A percentile compares a stretch with the other conserved stretches of the same genome.
These are phyloP conservation scores for Colletotrichum liaoningense DNA, from an alignment of 2,329 filamentous ascomycete species.

Conservation along the genomic window DNA sequence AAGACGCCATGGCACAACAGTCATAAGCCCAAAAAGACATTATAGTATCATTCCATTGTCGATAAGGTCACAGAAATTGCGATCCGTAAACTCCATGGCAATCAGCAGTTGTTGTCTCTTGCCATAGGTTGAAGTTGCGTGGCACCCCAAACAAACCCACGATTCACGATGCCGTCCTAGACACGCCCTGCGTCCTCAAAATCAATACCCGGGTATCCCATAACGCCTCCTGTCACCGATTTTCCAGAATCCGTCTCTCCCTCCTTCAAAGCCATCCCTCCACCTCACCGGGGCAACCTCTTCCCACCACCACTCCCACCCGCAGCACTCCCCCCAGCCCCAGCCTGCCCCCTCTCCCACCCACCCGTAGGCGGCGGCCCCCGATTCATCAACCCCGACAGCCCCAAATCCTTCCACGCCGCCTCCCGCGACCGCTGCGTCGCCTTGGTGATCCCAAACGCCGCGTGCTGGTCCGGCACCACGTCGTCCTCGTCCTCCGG, in stretches of 20 bases:
- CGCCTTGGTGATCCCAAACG: constrained; percentile 86
- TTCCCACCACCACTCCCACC: constrained; percentile 31
- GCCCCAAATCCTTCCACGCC: constrained; percentile 82
- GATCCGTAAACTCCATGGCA: neutral
- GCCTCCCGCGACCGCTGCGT: constrained; percentile 78
- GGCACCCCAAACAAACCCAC: too few relatives aligned
- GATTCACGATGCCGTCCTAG: neutral
- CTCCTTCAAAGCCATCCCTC: too few relatives aligned
- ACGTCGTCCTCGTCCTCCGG: constrained; percentile 91
- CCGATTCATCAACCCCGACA: constrained; percentile 76
- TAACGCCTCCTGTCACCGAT: constrained; percentile 2
- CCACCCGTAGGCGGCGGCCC: constrained; percentile 55
- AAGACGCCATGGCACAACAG: neutral
- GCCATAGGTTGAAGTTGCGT: too few relatives aligned
- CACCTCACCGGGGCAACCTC: constrained; percentile 27
- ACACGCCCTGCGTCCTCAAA: neutral
- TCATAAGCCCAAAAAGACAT: neutral
- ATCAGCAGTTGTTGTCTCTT: too few relatives aligned
- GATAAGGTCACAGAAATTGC: too few relatives aligned
- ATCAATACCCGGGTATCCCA: constrained; percentile 27
- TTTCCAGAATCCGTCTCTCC: too few relatives aligned
- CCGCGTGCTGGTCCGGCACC: constrained; percentile 88
- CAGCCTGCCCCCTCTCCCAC: constrained; percentile 28
- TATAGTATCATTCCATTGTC: neutral
- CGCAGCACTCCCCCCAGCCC: constrained; percentile 37